A percentile compares a stretch with the other conserved stretches of the same genome.
phyloP scores from a whole-genome alignment of 305 asterid genomes.

The Fraxinus ornus region DNA sequence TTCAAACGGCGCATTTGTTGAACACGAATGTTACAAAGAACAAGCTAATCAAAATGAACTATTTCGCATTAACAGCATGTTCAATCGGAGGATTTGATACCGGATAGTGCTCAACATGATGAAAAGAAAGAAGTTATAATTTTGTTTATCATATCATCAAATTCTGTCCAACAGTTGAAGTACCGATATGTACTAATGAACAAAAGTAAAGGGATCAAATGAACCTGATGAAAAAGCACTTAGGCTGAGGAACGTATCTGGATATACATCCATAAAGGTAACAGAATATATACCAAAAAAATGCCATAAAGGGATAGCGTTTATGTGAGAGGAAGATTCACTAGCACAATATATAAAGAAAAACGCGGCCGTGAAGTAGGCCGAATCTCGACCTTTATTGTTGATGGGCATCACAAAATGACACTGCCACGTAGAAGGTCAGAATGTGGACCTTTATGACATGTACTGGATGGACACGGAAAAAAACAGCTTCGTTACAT shows the following conservation, averaged over 20 bases:
- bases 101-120: background rate
- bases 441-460: background rate
- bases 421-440: background rate
- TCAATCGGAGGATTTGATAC: background rate
- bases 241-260: background rate
- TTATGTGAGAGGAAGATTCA: background rate
- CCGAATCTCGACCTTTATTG: background rate
- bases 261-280: background rate
- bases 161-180: background rate
- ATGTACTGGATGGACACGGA: background rate
- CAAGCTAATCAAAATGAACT: background rate
- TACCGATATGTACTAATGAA: background rate
- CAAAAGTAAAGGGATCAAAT: background rate
- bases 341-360: background rate
- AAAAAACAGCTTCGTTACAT: background rate
- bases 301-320: background rate
- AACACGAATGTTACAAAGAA: background rate
- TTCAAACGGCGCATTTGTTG: background rate
- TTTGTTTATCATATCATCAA: background rate
- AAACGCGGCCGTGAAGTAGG: background rate
- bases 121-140: background rate
- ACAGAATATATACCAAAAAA: background rate
- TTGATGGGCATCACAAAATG: background rate
- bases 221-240: background rate
- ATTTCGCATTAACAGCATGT: background rate